Conservation (phyloP, 495 filamentous ascomycete species). For the Hypoxylon fragiforme region DNA sequence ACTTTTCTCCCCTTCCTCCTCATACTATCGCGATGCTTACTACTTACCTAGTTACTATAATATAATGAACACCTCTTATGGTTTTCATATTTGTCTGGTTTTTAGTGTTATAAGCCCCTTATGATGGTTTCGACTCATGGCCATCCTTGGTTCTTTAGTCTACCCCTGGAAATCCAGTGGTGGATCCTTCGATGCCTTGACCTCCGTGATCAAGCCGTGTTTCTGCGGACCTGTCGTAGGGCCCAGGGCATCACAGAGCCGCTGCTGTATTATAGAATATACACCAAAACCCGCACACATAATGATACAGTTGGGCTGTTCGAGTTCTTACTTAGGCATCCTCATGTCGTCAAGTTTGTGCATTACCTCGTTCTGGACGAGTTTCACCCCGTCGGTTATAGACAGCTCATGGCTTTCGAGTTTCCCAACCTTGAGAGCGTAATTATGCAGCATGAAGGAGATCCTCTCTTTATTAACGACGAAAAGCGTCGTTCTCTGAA, state of each 20-base stretch:
- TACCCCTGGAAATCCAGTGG: conserved; percentile 28
- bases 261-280: conserved; percentile 15
- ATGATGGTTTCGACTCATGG: conserved; percentile 7
- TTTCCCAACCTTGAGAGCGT: conserved; percentile 28
- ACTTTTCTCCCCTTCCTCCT: too few species aligned
- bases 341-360: conserved; percentile 13
- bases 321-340: conserved; percentile 12
- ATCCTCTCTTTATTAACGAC: conserved; percentile 7
- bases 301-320: conserved; percentile 16
- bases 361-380: conserved; percentile 24
- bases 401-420: conserved; percentile 23
- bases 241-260: conserved; percentile 19
- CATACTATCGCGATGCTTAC: not conserved
- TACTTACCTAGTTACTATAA: not conserved
- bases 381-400: conserved; percentile 25
- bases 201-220: conserved; percentile 13
- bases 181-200: conserved; percentile 24
- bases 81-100: conserved; percentile 1
- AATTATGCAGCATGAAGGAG: conserved; percentile 16
- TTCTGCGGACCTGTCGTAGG: conserved; percentile 12
- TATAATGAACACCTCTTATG: not conserved
- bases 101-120: not conserved
- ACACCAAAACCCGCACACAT: conserved; percentile 5
- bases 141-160: conserved; percentile 6
- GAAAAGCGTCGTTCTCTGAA: conserved; percentile 18